These are phyloP conservation scores for Penicillium concentricum DNA, from an alignment of 2,329 filamentous ascomycete species.

Conservation along the genomic window DNA sequence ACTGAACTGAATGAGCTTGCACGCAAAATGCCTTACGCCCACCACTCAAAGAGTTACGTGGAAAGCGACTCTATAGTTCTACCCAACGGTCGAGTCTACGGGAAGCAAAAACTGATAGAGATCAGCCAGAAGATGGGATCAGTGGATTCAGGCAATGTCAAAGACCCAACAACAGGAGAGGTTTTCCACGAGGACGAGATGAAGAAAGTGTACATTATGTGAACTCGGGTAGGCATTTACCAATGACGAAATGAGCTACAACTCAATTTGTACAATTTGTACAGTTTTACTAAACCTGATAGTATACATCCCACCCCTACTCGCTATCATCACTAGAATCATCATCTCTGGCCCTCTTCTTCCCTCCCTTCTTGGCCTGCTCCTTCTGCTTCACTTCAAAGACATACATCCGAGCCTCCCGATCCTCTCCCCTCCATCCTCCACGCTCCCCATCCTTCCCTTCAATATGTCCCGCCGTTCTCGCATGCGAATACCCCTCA, in stretches of 20 bases:
- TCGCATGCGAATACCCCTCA: slow-evolving; percentile 48
- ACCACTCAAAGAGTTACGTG: slow-evolving; percentile 91
- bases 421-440: slow-evolving; percentile 50
- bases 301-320: slow-evolving; percentile 9
- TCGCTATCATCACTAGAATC: slow-evolving; percentile 38
- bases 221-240: slow-evolving; percentile 12
- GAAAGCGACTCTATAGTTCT: slow-evolving; percentile 83
- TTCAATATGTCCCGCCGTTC: slow-evolving; percentile 48
- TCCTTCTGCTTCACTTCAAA: slow-evolving; percentile 44
- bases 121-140: slow-evolving; percentile 75
- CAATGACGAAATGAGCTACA: neutral
- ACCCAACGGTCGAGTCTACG: slow-evolving; percentile 85
- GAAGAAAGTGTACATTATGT: slow-evolving; percentile 91
- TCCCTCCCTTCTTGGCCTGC: slow-evolving; percentile 30
- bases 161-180: slow-evolving; percentile 75
- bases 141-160: slow-evolving; percentile 63
- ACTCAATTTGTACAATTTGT: neutral
- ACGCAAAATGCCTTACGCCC: slow-evolving; percentile 83
- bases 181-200: slow-evolving; percentile 62
- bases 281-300: neutral
- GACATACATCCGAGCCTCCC: slow-evolving; percentile 48
- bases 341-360: slow-evolving; percentile 33
- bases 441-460: slow-evolving; percentile 39
- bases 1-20: slow-evolving; percentile 93
- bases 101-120: slow-evolving; percentile 68